A percentile compares a stretch with the other conserved stretches of the same genome.
Conservation (phyloP, 1,139 yeast species). For the Blastobotrys raffinosifermentans region DNA sequence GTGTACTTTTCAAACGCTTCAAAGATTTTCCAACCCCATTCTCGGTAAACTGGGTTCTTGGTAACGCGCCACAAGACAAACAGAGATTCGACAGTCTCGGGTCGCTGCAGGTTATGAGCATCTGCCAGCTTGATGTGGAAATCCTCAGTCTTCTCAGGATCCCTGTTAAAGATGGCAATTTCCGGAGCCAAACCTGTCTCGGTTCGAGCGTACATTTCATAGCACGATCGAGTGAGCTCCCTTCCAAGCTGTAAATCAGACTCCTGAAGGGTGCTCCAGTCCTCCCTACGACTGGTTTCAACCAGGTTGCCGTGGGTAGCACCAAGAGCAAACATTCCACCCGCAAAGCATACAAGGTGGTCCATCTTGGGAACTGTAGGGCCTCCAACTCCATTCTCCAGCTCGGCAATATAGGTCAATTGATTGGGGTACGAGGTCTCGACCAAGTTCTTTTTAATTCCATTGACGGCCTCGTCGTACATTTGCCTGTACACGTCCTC, state of each 20-base stretch:
- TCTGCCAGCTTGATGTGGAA: constrained; percentile 61
- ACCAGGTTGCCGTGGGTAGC: constrained; percentile 71
- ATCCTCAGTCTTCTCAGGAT: constrained; percentile 41
- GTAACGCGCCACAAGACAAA: constrained; percentile 78
- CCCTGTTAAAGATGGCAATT: constrained; percentile 69
- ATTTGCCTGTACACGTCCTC: constrained; percentile 62
- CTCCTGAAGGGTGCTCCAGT: constrained; percentile 45
- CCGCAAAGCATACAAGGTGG: constrained; percentile 87
- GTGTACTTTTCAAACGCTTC: constrained; percentile 60
- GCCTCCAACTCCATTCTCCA: constrained; percentile 58
- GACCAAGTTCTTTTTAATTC: constrained; percentile 62
- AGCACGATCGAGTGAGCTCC: constrained; percentile 76
- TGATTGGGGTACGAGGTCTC: constrained; percentile 56
- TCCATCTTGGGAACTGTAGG: constrained; percentile 78
- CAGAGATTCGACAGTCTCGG: constrained; percentile 89
- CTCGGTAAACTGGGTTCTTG: constrained; percentile 72
- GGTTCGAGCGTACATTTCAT: constrained; percentile 69
- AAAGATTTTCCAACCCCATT: constrained; percentile 89
- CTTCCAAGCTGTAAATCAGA: constrained; percentile 64
- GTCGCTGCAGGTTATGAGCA: constrained; percentile 81
- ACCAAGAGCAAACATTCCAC: constrained; percentile 66
- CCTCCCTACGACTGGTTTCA: constrained; percentile 41
- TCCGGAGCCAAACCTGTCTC: constrained; percentile 83
- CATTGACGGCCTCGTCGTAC: constrained; percentile 73
- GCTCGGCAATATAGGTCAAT: constrained; percentile 71